Evolutionary conservation across 257 asterid species (phyloP).

Genomic region (Salvia miltiorrhiza): DNA sequence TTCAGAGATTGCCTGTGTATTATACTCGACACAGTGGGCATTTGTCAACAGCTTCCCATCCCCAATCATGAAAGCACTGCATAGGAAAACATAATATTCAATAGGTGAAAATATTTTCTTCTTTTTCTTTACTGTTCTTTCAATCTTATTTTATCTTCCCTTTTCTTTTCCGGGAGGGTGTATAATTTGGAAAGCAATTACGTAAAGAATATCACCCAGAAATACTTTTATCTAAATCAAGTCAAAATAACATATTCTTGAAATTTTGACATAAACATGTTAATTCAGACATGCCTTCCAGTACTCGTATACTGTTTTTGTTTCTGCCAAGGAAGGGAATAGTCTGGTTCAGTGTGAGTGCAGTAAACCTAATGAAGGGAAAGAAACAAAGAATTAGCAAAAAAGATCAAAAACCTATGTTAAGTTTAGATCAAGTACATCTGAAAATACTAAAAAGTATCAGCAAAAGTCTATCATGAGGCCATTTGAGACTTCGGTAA

Average conservation of each 20-base stretch:
- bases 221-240: slow-evolving; percentile 4
- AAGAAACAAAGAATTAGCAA: neutral
- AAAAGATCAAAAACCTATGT: neutral
- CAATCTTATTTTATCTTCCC: neutral
- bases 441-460: neutral
- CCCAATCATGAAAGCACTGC: slow-evolving; percentile 94
- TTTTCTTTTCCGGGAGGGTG: neutral
- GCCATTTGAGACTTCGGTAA: neutral
- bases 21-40: slow-evolving; percentile 94
- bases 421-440: neutral
- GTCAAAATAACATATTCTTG: slow-evolving; percentile 9
- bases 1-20: slow-evolving; percentile 62
- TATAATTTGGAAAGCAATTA: neutral
- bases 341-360: slow-evolving; percentile 90
- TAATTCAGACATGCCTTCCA: slow-evolving; percentile 67
- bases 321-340: slow-evolving; percentile 99
- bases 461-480: neutral
- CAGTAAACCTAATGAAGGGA: slow-evolving; percentile 66
- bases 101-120: neutral
- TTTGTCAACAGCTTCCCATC: slow-evolving; percentile 87
- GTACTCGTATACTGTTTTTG: slow-evolving; percentile 90
- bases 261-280: slow-evolving; percentile 1
- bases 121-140: neutral
- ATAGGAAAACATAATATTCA: slow-evolving; percentile 18
- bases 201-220: neutral